Percentiles rank a stretch among this genome's conserved stretches.
phyloP scores from a whole-genome alignment of 176 grass and related monocot genomes.

The Phragmites australis region DNA sequence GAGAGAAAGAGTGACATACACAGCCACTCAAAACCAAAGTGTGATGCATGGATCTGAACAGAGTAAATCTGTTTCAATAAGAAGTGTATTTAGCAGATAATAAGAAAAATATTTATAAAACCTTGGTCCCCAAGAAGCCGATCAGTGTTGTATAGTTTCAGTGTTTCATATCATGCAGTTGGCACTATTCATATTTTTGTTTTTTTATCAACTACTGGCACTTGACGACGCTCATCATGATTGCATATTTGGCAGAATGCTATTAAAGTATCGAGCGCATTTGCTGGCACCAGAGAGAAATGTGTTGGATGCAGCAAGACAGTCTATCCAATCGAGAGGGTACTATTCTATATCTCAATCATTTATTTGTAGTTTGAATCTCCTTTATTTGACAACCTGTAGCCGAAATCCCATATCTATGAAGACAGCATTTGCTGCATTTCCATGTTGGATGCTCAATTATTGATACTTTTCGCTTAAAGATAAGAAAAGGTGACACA shows the following conservation, averaged over 20 bases:
- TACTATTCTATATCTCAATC: slow-evolving; percentile 43
- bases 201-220: slow-evolving; percentile 33
- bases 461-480: slow-evolving; percentile 10
- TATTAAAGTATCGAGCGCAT: slow-evolving; percentile 77
- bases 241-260: slow-evolving; percentile 71
- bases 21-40: not conserved
- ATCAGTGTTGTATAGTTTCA: not conserved
- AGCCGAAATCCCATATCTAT: not conserved
- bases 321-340: slow-evolving; percentile 95
- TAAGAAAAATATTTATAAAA: slow-evolving; percentile 23
- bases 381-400: slow-evolving; percentile 24
- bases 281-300: slow-evolving; percentile 94
- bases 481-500: slow-evolving; percentile 11
- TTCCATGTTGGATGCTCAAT: slow-evolving; percentile 15
- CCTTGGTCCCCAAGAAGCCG: not conserved
- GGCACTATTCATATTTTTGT: slow-evolving; percentile 20
- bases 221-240: slow-evolving; percentile 32
- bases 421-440: not conserved
- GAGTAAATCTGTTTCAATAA: not conserved
- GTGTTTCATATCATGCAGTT: slow-evolving; percentile 14
- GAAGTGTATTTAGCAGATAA: not conserved
- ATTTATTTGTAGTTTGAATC: not conserved
- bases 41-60: slow-evolving; percentile 14
- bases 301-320: slow-evolving; percentile 92
- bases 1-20: not conserved